These are phyloP conservation scores for Lophiostoma macrostomum DNA, from an alignment of 495 filamentous ascomycete genomes.

Conservation along the genomic window DNA sequence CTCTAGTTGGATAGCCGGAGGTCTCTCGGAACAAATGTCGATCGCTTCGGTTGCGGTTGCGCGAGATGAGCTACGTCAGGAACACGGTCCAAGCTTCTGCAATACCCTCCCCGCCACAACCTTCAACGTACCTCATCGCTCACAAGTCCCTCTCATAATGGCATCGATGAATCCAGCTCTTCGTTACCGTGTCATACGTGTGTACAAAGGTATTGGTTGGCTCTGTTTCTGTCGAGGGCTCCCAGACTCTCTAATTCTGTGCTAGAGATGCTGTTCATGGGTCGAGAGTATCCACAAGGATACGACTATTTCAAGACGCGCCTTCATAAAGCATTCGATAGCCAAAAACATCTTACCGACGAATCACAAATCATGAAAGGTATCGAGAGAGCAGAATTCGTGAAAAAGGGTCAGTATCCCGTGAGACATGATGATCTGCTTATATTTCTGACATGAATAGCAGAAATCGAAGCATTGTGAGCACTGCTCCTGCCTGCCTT, in stretches of 20 bases:
- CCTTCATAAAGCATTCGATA: constrained; percentile 79
- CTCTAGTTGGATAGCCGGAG: no score
- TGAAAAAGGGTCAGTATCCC: constrained; percentile 73
- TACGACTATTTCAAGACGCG: constrained; percentile 78
- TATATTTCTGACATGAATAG: constrained; percentile 5
- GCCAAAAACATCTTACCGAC: constrained; percentile 65
- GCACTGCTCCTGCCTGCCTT: constrained; percentile 36
- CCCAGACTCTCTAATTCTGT: no score
- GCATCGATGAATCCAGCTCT: constrained; percentile 45
- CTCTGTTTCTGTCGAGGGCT: background rate
- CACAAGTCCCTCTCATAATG: constrained; percentile 28
- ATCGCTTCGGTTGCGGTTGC: background rate
- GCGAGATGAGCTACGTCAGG: background rate
- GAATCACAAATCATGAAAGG: constrained; percentile 71
- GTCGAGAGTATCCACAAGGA: constrained; percentile 82
- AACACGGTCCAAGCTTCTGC: no score
- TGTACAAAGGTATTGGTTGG: constrained; percentile 77
- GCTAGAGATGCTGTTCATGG: constrained; percentile 82
- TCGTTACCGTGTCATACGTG: constrained; percentile 73
- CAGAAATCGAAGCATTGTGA: constrained; percentile 90
- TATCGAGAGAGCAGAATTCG: constrained; percentile 76
- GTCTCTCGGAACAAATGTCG: no score
- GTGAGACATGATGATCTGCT: background rate
- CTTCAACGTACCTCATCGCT: background rate
- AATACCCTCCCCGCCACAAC: no score